phyloP scores from a whole-genome alignment of 2,329 filamentous ascomycete species.

The Hymenotorrendiella dingleyae region DNA sequence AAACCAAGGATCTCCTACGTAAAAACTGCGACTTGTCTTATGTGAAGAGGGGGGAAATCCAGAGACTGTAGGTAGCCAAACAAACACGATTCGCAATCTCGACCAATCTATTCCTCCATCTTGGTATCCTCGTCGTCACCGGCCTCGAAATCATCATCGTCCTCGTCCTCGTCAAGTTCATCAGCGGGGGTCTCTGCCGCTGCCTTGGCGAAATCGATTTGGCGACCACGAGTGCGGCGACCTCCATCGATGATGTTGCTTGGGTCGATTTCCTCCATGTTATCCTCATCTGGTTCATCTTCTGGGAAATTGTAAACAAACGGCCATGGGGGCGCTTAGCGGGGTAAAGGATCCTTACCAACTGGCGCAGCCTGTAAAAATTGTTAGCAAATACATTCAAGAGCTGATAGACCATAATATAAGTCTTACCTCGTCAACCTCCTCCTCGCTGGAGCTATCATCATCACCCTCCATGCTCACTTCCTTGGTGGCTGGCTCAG shows the following conservation, averaged over 20 bases:
- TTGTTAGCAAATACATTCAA: constrained; percentile 9
- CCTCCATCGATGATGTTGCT: constrained; percentile 78
- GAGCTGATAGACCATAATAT: constrained; percentile 1
- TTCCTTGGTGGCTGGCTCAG: constrained; percentile 44
- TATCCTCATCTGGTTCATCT: constrained; percentile 71
- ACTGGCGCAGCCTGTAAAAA: constrained; percentile 16
- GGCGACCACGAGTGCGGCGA: constrained; percentile 82
- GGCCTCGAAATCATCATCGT: constrained; percentile 55
- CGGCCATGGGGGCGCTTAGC: constrained; percentile 12
- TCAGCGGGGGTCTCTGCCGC: constrained; percentile 69
- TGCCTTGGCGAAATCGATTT: constrained; percentile 90
- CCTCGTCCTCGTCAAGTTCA: constrained; percentile 77
- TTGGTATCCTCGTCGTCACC: constrained; percentile 59
- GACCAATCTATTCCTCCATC: constrained; percentile 52
- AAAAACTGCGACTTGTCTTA: constrained; percentile 5
- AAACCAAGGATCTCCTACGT: constrained; percentile 10
- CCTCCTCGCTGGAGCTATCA: constrained; percentile 62
- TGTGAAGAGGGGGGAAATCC: constrained; percentile 1
- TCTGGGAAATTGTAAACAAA: constrained; percentile 32
- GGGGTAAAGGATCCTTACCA: constrained; percentile 20
- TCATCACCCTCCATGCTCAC: constrained; percentile 70
- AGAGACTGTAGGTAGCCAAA: constrained; percentile 5
- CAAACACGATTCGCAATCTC: constrained; percentile 6
- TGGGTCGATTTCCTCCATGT: constrained; percentile 85
- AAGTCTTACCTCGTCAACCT: constrained; percentile 52